These are phyloP conservation scores for Syncephalis plumigaleata DNA, from an alignment of 371 early-diverging fungal species.

Conservation along the genomic window DNA sequence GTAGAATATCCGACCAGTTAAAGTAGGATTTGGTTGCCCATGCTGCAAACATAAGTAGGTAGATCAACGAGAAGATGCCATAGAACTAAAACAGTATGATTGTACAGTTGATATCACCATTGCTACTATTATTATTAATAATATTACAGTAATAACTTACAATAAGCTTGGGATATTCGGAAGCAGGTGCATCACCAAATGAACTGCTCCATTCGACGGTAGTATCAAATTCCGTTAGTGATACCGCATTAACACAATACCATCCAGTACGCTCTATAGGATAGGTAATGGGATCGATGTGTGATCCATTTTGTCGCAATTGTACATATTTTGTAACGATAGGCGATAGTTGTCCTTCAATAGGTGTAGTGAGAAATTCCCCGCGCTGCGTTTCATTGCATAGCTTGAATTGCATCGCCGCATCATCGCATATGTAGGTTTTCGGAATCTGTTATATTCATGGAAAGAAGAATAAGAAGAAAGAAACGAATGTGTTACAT, in stretches of 20 bases:
- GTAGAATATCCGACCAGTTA: constrained; percentile 74
- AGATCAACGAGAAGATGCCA: constrained; percentile 44
- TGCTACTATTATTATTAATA: neutral
- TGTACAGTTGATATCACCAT: neutral
- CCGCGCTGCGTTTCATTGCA: constrained; percentile 23
- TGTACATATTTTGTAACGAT: constrained; percentile 15
- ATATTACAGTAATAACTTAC: neutral
- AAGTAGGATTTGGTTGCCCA: constrained; percentile 63
- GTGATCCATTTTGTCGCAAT: constrained; percentile 4
- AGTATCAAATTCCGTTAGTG: constrained; percentile 1
- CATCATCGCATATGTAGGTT: constrained; percentile 26
- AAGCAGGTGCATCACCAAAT: constrained; percentile 67
- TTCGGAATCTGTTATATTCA: constrained; percentile 10
- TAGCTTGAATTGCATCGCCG: constrained; percentile 18
- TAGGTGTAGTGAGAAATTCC: constrained; percentile 15
- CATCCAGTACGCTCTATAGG: constrained; percentile 31
- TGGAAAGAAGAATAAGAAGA: no score
- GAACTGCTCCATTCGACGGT: constrained; percentile 52
- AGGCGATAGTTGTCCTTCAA: constrained; percentile 14
- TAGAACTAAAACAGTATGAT: constrained; percentile 29
- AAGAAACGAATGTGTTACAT: no score
- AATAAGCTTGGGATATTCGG: constrained; percentile 65
- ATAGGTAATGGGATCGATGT: neutral
- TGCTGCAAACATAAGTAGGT: constrained; percentile 42
- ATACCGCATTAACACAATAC: constrained; percentile 37